A percentile compares a stretch with the other conserved stretches of the same genome.
These are phyloP conservation scores for Durusdinium trenchii DNA, from an alignment of 73 alveolate species.

Conservation along the genomic window DNA sequence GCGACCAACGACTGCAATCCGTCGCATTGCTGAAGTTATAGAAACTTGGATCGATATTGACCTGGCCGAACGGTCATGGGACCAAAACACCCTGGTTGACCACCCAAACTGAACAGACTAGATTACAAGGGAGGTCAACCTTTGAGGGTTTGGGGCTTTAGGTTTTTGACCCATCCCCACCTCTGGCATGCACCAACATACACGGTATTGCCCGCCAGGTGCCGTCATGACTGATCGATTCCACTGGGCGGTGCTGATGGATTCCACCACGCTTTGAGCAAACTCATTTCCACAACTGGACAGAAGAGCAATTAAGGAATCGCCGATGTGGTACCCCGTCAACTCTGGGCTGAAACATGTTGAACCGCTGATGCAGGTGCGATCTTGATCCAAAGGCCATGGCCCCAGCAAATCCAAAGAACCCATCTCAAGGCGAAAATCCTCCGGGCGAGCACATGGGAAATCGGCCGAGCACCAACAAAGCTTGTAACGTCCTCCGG, in stretches of 20 bases:
- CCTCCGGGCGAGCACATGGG: constrained; percentile 11
- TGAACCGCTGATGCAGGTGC: constrained; percentile 65
- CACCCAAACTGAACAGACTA: background rate
- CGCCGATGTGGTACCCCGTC: constrained; percentile 3
- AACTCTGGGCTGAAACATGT: constrained; percentile 16
- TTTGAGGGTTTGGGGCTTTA: background rate
- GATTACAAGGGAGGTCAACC: background rate
- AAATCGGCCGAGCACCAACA: constrained; percentile 53
- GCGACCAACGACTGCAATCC: constrained; percentile 1
- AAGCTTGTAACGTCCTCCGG: constrained; percentile 53
- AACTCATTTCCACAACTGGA: constrained; percentile 50
- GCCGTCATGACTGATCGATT: background rate
- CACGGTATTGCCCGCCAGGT: constrained; percentile 18
- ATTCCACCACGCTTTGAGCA: background rate
- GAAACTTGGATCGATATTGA: background rate
- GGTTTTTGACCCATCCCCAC: background rate
- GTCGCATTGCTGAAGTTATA: background rate
- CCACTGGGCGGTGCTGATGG: background rate
- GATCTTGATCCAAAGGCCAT: constrained; percentile 18
- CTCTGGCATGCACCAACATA: constrained; percentile 53
- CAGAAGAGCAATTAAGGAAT: background rate
- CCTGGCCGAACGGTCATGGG: background rate
- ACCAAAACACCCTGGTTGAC: background rate
- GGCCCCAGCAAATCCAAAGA: constrained; percentile 50
- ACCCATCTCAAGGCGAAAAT: constrained; percentile 37